These are phyloP conservation scores for Scheffersomyces cryptocercus DNA, from an alignment of 1,139 yeast species.

Conservation along the genomic window DNA sequence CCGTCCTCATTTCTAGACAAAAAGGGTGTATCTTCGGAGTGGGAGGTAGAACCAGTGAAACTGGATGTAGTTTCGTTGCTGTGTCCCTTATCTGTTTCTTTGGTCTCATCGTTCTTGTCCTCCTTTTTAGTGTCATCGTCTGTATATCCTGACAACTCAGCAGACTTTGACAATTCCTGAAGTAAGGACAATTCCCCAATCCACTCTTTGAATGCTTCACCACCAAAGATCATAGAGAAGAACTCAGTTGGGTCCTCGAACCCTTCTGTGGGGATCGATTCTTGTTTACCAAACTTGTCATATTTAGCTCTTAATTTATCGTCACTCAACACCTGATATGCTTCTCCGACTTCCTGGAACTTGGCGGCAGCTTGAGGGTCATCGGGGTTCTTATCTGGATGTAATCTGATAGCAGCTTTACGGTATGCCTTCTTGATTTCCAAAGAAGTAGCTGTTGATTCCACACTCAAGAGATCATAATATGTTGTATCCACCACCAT, in stretches of 20 bases:
- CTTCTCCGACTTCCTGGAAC: conserved; percentile 74
- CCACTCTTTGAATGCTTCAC: conserved; percentile 62
- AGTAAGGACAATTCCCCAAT: conserved; percentile 90
- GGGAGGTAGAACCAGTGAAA: conserved; percentile 1
- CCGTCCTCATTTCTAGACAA: conserved; percentile 1
- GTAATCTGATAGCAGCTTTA: conserved; percentile 82
- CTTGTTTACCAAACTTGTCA: conserved; percentile 84
- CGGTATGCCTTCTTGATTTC: conserved; percentile 95
- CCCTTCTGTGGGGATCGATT: conserved; percentile 78
- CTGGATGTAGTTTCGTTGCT: conserved; percentile 1
- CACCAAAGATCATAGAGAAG: conserved; percentile 87
- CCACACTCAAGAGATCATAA: conserved; percentile 75
- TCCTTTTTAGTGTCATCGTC: conserved; percentile 40
- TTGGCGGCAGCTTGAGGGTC: conserved; percentile 75
- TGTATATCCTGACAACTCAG: conserved; percentile 53
- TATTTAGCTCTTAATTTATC: conserved; percentile 71
- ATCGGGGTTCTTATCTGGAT: conserved; percentile 95
- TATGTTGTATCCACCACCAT: conserved; percentile 96
- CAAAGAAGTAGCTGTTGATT: conserved; percentile 69
- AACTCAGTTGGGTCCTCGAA: conserved; percentile 69
- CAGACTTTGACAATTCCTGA: conserved; percentile 74
- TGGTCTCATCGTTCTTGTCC: conserved; percentile 5
- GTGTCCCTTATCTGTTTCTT: conserved; percentile 1
- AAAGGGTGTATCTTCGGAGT: not conserved
- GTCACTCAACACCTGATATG: conserved; percentile 82